Evolutionary conservation across 805 yeast species (phyloP).

Genomic region (Metschnikowia gelsemii): DNA sequence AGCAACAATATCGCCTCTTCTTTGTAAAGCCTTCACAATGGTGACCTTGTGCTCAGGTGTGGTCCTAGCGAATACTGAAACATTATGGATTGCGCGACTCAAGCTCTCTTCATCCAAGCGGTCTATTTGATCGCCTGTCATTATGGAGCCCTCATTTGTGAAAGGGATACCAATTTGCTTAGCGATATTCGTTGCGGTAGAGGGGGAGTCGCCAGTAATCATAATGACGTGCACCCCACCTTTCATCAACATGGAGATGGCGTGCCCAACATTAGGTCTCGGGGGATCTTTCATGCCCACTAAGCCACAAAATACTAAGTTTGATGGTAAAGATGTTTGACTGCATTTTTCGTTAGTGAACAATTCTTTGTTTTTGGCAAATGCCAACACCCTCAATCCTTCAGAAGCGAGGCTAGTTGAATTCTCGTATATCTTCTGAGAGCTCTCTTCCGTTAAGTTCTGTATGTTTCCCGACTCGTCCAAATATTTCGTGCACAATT

Average conservation of each 20-base stretch:
- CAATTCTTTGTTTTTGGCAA: conserved; percentile 56
- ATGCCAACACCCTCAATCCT: conserved; percentile 83
- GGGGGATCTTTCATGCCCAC: conserved; percentile 99
- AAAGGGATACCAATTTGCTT: conserved; percentile 87
- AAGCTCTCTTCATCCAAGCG: conserved; percentile 68
- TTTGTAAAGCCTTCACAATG: conserved; percentile 85
- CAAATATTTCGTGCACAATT: conserved; percentile 56
- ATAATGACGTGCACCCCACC: conserved; percentile 98
- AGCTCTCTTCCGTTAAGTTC: conserved; percentile 54
- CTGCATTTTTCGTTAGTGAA: conserved; percentile 30
- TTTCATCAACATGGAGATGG: conserved; percentile 71
- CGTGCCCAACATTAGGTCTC: conserved; percentile 74
- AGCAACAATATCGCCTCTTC: conserved; percentile 92
- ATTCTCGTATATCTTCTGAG: conserved; percentile 49
- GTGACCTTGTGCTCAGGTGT: conserved; percentile 92
- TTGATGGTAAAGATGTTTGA: conserved; percentile 45
- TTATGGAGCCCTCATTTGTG: conserved; percentile 60
- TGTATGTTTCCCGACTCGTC: conserved; percentile 59
- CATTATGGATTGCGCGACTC: conserved; percentile 72
- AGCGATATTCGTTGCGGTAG: conserved; percentile 84
- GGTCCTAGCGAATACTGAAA: conserved; percentile 90
- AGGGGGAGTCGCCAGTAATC: conserved; percentile 95
- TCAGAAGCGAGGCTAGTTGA: conserved; percentile 70
- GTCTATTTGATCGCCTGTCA: conserved; percentile 85
- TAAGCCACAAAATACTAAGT: conserved; percentile 77